Conservation (phyloP, 2,329 filamentous ascomycete genomes). For the Verticillium albo-atrum region DNA sequence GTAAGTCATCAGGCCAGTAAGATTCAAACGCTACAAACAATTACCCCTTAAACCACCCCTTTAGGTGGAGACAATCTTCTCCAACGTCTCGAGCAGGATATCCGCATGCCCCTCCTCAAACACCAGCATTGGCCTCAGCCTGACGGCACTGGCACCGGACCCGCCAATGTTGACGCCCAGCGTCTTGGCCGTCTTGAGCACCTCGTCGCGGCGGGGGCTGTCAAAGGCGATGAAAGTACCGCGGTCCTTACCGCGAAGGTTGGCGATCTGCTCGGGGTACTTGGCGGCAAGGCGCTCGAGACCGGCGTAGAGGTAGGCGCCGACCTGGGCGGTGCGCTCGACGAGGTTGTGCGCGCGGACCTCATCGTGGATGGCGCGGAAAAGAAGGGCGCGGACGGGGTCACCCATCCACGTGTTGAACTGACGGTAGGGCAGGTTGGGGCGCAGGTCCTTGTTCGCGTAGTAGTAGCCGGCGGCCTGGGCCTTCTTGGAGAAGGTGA, state of each 20-base stretch:
- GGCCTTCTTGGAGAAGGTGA: constrained; percentile 94
- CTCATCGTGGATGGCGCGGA: constrained; percentile 81
- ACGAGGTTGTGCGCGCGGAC: constrained; percentile 75
- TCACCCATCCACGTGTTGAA: constrained; percentile 99
- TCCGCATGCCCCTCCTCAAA: constrained; percentile 91
- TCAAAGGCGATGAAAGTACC: constrained; percentile 95
- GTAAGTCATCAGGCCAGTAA: not conserved
- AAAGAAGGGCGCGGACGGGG: constrained; percentile 77
- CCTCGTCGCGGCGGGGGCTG: constrained; percentile 71
- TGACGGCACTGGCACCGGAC: constrained; percentile 68
- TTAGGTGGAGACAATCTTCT: constrained; percentile 62
- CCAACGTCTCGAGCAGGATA: constrained; percentile 71
- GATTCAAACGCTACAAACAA: not conserved
- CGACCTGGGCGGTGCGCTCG: constrained; percentile 69
- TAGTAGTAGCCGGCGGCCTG: constrained; percentile 93
- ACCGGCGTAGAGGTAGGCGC: constrained; percentile 71
- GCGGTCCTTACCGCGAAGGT: constrained; percentile 81
- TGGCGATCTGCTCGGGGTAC: constrained; percentile 74
- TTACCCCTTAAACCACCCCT: not conserved
- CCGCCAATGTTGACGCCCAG: constrained; percentile 86
- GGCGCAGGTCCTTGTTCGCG: constrained; percentile 71
- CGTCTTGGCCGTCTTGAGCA: constrained; percentile 73
- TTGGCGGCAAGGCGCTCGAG: constrained; percentile 63
- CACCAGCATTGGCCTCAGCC: constrained; percentile 83
- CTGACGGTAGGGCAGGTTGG: constrained; percentile 91